Conservation (phyloP, 139 green algal species). For the Chlamydomonas eustigma region DNA sequence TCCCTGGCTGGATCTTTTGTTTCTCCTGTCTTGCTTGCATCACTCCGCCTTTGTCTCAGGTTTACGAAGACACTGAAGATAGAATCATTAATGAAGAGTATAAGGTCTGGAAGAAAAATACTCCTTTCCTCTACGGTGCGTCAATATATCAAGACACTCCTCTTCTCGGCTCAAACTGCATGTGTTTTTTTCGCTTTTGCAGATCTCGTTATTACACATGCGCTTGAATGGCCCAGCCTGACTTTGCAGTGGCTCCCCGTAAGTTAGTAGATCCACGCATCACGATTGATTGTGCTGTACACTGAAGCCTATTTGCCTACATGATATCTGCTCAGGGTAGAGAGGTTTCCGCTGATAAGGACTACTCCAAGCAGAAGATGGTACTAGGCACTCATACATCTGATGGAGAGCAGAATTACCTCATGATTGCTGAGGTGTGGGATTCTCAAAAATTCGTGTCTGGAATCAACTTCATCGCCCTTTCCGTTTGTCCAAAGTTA, state of each 20-base stretch:
- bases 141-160: too few species aligned
- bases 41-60: constrained; percentile 4
- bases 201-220: constrained; percentile 99
- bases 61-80: constrained; percentile 46
- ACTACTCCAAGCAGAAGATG: constrained; percentile 90
- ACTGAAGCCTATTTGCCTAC: neutral
- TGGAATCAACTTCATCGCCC: too few species aligned
- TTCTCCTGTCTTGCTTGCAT: too few species aligned
- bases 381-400: constrained; percentile 97
- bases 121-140: constrained; percentile 94
- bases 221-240: constrained; percentile 97
- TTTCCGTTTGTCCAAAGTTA: too few species aligned
- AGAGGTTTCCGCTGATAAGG: constrained; percentile 48
- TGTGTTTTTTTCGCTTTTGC: constrained; percentile 19
- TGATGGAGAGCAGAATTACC: constrained; percentile 97
- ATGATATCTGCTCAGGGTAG: constrained; percentile 39
- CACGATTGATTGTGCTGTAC: too few species aligned
- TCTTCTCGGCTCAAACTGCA: too few species aligned
- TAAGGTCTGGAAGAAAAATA: constrained; percentile 99
- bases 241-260: constrained; percentile 98
- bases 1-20: too few species aligned
- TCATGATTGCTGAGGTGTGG: constrained; percentile 93
- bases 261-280: constrained; percentile 22
- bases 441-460: too few species aligned
- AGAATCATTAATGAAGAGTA: constrained; percentile 98